These are phyloP conservation scores for Cytidiella melzeri DNA, from an alignment of 768 basidiomycete genomes.

Conservation along the genomic window DNA sequence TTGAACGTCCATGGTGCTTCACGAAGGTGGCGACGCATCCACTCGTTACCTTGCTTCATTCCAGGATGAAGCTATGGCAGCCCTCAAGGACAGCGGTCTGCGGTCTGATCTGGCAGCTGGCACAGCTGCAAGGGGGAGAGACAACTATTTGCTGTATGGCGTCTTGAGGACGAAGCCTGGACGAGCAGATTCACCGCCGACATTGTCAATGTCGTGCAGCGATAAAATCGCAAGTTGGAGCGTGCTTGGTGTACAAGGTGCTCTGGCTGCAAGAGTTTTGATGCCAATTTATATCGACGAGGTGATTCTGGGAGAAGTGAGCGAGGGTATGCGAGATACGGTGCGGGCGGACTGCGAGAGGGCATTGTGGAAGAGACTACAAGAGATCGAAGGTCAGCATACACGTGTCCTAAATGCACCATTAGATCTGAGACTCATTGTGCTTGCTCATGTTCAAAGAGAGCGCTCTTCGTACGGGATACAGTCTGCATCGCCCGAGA, in stretches of 20 bases:
- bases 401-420: no score
- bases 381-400: constrained; percentile 36
- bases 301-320: constrained; percentile 73
- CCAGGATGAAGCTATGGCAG: constrained; percentile 73
- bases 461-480: no score
- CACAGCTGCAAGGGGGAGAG: constrained; percentile 63
- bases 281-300: constrained; percentile 57
- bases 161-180: constrained; percentile 92
- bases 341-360: constrained; percentile 60
- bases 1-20: neutral
- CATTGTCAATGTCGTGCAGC: constrained; percentile 86
- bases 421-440: no score
- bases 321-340: constrained; percentile 27
- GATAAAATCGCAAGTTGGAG: constrained; percentile 92
- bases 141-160: constrained; percentile 69
- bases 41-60: constrained; percentile 65
- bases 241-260: constrained; percentile 81
- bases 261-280: constrained; percentile 52
- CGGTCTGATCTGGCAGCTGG: constrained; percentile 24
- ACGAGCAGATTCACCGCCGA: constrained; percentile 80
- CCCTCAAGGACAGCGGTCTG: constrained; percentile 50
- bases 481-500: constrained; percentile 40
- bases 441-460: no score
- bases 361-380: constrained; percentile 59
- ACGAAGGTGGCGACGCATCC: constrained; percentile 82